These are phyloP conservation scores for Dioscorea cayenensis DNA, from an alignment of 116 monocot species.

Conservation along the genomic window DNA sequence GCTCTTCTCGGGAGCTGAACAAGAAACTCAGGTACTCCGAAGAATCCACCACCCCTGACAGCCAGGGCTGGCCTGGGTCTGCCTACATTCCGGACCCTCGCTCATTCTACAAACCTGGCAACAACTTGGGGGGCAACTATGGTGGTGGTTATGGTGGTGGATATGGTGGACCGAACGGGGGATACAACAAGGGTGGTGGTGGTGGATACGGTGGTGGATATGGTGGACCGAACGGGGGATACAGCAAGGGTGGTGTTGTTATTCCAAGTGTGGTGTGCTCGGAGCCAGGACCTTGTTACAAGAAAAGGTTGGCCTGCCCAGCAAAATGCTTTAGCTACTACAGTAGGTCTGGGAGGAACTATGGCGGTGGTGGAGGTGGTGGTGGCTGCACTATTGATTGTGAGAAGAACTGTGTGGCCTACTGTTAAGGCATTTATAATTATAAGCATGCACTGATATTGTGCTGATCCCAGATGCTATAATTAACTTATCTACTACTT, in stretches of 20 bases:
- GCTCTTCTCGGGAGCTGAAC: constrained; percentile 13
- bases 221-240: constrained; percentile 33
- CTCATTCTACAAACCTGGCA: constrained; percentile 10
- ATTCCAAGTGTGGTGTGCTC: constrained; percentile 37
- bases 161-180: too few species aligned
- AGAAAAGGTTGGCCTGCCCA: constrained; percentile 46
- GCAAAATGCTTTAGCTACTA: constrained; percentile 52
- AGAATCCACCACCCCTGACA: background rate
- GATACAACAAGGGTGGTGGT: too few species aligned
- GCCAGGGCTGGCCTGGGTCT: background rate
- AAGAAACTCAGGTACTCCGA: background rate
- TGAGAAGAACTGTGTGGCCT: constrained; percentile 49
- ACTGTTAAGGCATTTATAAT: constrained; percentile 14
- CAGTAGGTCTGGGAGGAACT: constrained; percentile 36
- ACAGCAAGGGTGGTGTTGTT: constrained; percentile 23
- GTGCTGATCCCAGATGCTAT: too few species aligned
- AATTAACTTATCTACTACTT: too few species aligned
- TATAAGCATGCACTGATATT: too few species aligned
- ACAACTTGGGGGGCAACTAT: background rate
- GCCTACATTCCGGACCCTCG: background rate
- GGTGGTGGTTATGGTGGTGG: constrained; percentile 34
- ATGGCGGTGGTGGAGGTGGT: constrained; percentile 55
- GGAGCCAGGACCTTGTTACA: constrained; percentile 45
- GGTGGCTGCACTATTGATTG: constrained; percentile 65
- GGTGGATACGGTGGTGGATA: constrained; percentile 32